Base-by-base conservation (phyloP, 2,329 filamentous ascomycete species). In the Xylaria arbuscula region DNA sequence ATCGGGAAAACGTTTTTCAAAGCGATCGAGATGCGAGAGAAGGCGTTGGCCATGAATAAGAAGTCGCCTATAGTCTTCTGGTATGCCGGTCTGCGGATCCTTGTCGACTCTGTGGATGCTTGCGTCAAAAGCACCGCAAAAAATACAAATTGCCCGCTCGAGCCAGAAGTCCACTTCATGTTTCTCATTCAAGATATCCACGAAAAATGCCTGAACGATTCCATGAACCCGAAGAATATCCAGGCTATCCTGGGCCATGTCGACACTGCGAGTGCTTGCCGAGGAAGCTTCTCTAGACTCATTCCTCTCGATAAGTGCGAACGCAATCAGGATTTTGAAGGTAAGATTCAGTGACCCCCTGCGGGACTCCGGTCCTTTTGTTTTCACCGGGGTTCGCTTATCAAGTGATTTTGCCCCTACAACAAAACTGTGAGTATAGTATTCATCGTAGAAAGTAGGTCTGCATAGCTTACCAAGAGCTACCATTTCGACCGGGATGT, bases 401-500 rank as follows among this genome's bases (percentile, higher is more conserved):
- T 85, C 83, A 4, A 87, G 77, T 0, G 80, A 83, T 54, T 80
- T 80, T 0, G 85, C 74, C 13, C 84, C 84, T 85, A 59, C 42
- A 9, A 57, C 34, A 7, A 45, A 10, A 24, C 3, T 62, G 24
- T 70, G 11, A 69, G 62, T 11, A 2, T 45, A 42, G 13, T 24
- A 2, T 62, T 24, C 53, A 22, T 45, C 1, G 19, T 38, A 38
- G 22, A 51, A 10, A 34, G 13, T n/a, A 4, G 24, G 38, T 34
- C 2, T 57, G n/a, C 8, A 36, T 17, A 54, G 70, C 80, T 72
- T 77, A 77, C 89, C 89, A 17, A 91, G 80, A 36, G 81, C 81
- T 13, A 92, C 80, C 82, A 93, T 87, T 64, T 89, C 89, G 24
- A 92, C 88, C 0, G 90, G 90, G 5, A 92, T 83, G 64, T 89